Conservation (phyloP, 805 yeast species). For the Ogataea angusta region DNA sequence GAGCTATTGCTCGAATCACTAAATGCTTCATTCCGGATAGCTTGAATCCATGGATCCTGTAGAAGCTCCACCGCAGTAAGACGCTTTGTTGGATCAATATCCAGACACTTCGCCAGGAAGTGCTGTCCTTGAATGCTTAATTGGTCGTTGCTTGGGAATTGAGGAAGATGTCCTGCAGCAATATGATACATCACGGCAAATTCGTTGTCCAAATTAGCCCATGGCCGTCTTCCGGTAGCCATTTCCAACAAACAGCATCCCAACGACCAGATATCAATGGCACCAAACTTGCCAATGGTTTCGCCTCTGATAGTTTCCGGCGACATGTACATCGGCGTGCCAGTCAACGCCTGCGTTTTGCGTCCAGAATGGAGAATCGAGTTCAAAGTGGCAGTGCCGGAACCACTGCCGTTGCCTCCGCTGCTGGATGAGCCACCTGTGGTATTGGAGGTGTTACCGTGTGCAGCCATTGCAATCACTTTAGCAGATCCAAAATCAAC, state of each 20-base stretch:
- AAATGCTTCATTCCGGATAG: slow-evolving; percentile 67
- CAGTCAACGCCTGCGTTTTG: slow-evolving; percentile 52
- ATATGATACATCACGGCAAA: slow-evolving; percentile 99
- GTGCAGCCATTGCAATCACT: slow-evolving; percentile 66
- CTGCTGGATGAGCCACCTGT: slow-evolving; percentile 2
- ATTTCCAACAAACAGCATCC: slow-evolving; percentile 96
- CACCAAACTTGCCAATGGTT: slow-evolving; percentile 55
- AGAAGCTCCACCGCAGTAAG: slow-evolving; percentile 81
- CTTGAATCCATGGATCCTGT: slow-evolving; percentile 85
- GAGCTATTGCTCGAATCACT: slow-evolving; percentile 37
- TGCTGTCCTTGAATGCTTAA: slow-evolving; percentile 68
- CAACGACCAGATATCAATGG: slow-evolving; percentile 89
- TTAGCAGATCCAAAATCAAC: slow-evolving; percentile 98
- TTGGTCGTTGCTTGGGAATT: slow-evolving; percentile 75
- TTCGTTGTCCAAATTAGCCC: slow-evolving; percentile 95
- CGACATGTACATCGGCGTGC: slow-evolving; percentile 99
- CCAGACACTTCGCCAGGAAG: slow-evolving; percentile 73
- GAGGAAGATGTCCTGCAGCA: slow-evolving; percentile 92
- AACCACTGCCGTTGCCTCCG: slow-evolving; percentile 8
- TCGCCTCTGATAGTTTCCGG: slow-evolving; percentile 92
- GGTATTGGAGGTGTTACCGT: slow-evolving; percentile 5
- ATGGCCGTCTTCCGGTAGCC: slow-evolving; percentile 95
- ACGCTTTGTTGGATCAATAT: slow-evolving; percentile 77
- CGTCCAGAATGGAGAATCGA: slow-evolving; percentile 22
- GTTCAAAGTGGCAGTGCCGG: slow-evolving; percentile 16